Base-by-base conservation (phyloP, 2,329 filamentous ascomycete species). In the Pyrenophora graminea region DNA sequence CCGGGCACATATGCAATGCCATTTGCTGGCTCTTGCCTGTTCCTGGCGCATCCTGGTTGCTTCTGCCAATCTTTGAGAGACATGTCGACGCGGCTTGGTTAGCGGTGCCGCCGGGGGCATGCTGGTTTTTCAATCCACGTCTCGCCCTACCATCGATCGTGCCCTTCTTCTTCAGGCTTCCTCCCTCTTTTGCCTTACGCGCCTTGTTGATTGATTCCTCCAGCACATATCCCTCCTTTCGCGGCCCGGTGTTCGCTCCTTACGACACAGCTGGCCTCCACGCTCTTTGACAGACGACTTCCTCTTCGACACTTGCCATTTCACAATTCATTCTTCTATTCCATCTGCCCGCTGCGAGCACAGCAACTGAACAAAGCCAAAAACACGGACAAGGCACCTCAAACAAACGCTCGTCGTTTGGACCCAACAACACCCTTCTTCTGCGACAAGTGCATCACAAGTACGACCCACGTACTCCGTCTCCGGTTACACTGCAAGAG, bases 221-320 rank as follows among this genome's bases (percentile, higher is more conserved):
- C 61, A 62, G 55, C 57, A 55, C 55, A 58, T 52, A 30, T 58
- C 63, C 47, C 63, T 63, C 63, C 55, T 61, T 65, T 64, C 59
- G 55, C 64, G 62, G 58, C 66, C 66, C 58, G 63, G 67, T 68
- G 70, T 74, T 70, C 71, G 69, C 71, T 75, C 72, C 60, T 74
- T 73, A 72, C 67, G 66, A 68, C 68, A 66, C 64, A 62, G 65
- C 67, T 66, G 60, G 66, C 62, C 57, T 49, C 41, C 55, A 55
- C 59, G 66, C 67, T 73, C 71, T 71, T 74, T 74, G 66, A 69
- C 57, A 71, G 66, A 69, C 62, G 51, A 53, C 48, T 32, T 31
- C 17, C 25, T 38, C 53, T 63, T 64, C 37, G 30, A 30, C 41
- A 44, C 18, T 42, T 48, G 48, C 55, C 45, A 54, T 52, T 60